These are phyloP conservation scores for Suillus alpinus DNA, from an alignment of 768 basidiomycete genomes.

Conservation along the genomic window DNA sequence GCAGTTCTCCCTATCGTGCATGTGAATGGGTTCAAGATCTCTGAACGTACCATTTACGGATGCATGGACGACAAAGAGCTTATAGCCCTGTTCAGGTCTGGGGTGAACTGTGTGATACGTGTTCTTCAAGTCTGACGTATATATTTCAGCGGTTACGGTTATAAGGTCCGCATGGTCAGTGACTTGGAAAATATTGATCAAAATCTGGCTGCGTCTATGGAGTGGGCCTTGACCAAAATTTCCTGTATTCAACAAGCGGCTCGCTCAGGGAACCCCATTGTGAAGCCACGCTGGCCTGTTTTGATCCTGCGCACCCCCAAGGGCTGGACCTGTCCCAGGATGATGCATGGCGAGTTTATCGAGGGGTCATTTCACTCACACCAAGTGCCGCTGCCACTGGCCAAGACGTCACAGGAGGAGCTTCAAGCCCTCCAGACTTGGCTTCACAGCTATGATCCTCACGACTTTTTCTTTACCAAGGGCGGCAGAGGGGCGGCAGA, in stretches of 20 bases:
- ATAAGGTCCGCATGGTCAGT: slow-evolving; percentile 81
- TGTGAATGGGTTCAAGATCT: slow-evolving; percentile 88
- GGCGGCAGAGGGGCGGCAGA: slow-evolving; percentile 20
- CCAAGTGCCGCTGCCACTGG: slow-evolving; percentile 82
- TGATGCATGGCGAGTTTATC: slow-evolving; percentile 64
- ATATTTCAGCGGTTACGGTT: slow-evolving; percentile 69
- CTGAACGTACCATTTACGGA: slow-evolving; percentile 85
- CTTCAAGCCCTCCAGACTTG: slow-evolving; percentile 64
- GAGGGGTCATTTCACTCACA: slow-evolving; percentile 85
- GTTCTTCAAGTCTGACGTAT: slow-evolving; percentile 4
- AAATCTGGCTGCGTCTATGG: slow-evolving; percentile 77
- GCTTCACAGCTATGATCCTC: slow-evolving; percentile 69
- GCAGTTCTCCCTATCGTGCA: slow-evolving; percentile 91
- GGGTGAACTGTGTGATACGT: slow-evolving; percentile 17
- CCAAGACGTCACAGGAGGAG: slow-evolving; percentile 62
- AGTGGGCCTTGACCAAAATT: slow-evolving; percentile 77
- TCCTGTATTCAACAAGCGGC: slow-evolving; percentile 78
- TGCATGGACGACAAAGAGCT: slow-evolving; percentile 90
- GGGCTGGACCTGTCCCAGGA: slow-evolving; percentile 69
- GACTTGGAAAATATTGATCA: slow-evolving; percentile 65
- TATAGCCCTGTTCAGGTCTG: slow-evolving; percentile 65
- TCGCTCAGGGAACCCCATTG: slow-evolving; percentile 68
- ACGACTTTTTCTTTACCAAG: slow-evolving; percentile 56
- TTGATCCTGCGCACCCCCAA: slow-evolving; percentile 86
- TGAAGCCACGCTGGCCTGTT: slow-evolving; percentile 91